Evolutionary conservation across 2,329 filamentous ascomycete species (phyloP), one percentile per base, ranked within the genome.

Genomic region (Dactylellina haptotyla): DNA sequence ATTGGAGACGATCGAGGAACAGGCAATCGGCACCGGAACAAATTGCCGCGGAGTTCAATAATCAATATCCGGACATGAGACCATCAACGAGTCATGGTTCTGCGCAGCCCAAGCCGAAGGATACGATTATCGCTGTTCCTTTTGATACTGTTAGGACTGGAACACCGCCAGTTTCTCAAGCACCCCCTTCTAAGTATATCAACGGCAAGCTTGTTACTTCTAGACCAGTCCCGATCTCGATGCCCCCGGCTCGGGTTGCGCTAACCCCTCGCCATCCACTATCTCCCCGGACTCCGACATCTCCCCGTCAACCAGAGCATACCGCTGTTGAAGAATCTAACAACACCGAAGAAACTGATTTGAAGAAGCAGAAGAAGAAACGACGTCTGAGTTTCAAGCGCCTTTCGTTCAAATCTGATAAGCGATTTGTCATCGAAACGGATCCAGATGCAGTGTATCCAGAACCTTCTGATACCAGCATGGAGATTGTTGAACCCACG

Each of bases 351-450:
- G 56, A 12, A 0, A 56, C 62, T 8, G 67, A 65, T 5, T 12
- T 41, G 16, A 65, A 72, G 67, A 72, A 72, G 39, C 28, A 48
- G 14, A 72, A 72, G 53, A 61, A 58, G 20, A 72, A 72, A 26
- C 32, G 67, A 48, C 58, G 67, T 30, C 59, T 72, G 18, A 65
- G 59, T n/a, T 72, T 65, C 53, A 72, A 72, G 16, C 59, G 67
- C 12, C 46, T 72, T 9, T 72, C 67, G 4, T 72, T 63, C 53
- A 64, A 51, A 45, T 43, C 59, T 32, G 59, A 72, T 3, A 65
- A 65, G n/a, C 57, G 48, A 26, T 25, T 45, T 26, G 67, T 53
- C 3, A 41, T 72, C 37, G 53, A 53, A 20, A 32, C 39, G n/a
- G n/a, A n/a, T 18, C 59, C 45, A 16, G 23, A 37, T 43, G 45